Percentiles rank a stretch among this genome's conserved stretches.
phyloP scores from a whole-genome alignment of 2,329 filamentous ascomycete species.

The Thermothelomyces thermophilus region DNA sequence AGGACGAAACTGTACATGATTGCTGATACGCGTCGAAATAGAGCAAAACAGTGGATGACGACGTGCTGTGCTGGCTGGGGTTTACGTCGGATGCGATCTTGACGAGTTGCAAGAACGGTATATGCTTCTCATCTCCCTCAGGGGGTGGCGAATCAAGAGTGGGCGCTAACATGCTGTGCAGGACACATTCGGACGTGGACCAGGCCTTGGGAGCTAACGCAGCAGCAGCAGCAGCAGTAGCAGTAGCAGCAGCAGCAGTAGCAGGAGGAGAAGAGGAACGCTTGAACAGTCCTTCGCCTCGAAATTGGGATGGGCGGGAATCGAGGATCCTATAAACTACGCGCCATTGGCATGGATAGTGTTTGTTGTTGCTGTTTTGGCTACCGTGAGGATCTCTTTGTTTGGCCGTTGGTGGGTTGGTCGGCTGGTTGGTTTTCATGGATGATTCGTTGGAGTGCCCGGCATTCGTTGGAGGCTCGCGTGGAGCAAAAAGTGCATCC shows the following conservation, averaged over 20 bases:
- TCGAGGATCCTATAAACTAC: no score
- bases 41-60: slow-evolving; percentile 76
- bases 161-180: slow-evolving; percentile 16
- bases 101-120: slow-evolving; percentile 85
- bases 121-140: slow-evolving; percentile 30
- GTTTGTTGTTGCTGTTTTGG: no score
- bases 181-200: slow-evolving; percentile 39
- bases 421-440: no score
- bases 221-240: slow-evolving; percentile 15
- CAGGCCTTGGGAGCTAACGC: slow-evolving; percentile 35
- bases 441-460: no score
- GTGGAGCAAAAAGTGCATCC: no score
- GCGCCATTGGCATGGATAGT: no score
- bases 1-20: background rate
- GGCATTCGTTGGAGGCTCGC: no score
- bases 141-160: no score
- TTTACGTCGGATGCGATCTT: slow-evolving; percentile 92
- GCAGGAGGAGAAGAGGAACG: slow-evolving; percentile 7
- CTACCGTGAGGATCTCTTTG: no score
- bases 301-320: no score
- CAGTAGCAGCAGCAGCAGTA: slow-evolving; percentile 18
- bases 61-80: slow-evolving; percentile 84
- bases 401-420: no score
- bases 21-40: slow-evolving; percentile 31
- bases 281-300: background rate